Percentiles rank a stretch among this genome's conserved stretches.
Evolutionary conservation across 345 rosid species (phyloP).

Genomic region (Salix dunnii): DNA sequence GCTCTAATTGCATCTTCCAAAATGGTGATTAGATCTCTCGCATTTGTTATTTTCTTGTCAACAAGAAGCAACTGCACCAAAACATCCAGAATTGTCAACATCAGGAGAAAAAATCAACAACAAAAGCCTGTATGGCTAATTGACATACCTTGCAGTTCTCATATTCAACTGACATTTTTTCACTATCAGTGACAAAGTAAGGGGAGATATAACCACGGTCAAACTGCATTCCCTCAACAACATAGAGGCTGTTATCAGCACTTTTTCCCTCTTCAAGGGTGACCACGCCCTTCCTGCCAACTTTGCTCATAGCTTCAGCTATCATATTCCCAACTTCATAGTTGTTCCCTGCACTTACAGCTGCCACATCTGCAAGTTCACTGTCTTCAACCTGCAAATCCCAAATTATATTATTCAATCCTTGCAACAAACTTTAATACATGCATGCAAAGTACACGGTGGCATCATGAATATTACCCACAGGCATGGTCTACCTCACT

Average conservation of each 20-base stretch:
- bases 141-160: constrained; percentile 88
- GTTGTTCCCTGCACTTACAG: constrained; percentile 97
- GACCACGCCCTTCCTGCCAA: constrained; percentile 93
- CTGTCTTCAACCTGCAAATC: constrained; percentile 85
- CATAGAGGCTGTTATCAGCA: constrained; percentile 91
- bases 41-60: constrained; percentile 94
- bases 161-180: constrained; percentile 94
- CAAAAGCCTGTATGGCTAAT: background rate
- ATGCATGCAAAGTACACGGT: background rate
- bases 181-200: constrained; percentile 92
- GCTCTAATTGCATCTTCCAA: constrained; percentile 89
- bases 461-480: background rate
- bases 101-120: background rate
- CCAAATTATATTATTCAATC: background rate
- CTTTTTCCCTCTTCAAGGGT: constrained; percentile 99
- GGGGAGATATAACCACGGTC: constrained; percentile 99
- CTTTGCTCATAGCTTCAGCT: constrained; percentile 97
- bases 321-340: constrained; percentile 93
- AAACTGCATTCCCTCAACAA: constrained; percentile 99
- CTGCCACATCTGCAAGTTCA: constrained; percentile 98
- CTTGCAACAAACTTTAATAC: background rate
- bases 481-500: background rate
- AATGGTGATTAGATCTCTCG: constrained; percentile 81
- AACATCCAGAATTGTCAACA: background rate
- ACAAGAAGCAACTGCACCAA: constrained; percentile 83